Percentiles rank a stretch among this genome's conserved stretches.
These are phyloP conservation scores for Globisporangium radiosum DNA, from an alignment of 352 stramenopile genomes.

Conservation along the genomic window DNA sequence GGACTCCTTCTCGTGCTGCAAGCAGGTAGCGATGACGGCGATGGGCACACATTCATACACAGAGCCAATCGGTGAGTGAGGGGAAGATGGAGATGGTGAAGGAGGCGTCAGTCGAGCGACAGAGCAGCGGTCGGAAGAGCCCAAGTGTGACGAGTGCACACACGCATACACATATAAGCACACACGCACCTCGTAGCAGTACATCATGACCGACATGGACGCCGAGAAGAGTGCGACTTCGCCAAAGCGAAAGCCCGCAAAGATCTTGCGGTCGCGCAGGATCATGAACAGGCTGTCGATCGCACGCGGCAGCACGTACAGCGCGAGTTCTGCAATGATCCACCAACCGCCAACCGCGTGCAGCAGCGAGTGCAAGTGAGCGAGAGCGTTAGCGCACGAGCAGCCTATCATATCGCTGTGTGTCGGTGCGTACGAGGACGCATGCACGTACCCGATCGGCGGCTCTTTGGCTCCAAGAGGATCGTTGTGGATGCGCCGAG, in stretches of 20 bases:
- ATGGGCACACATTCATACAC: background rate
- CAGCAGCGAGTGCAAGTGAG: background rate
- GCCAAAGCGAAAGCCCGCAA: conserved; percentile 56
- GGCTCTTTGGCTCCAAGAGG: conserved; percentile 71
- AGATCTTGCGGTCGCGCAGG: conserved; percentile 59
- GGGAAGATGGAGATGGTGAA: background rate
- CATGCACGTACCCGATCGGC: conserved; percentile 50
- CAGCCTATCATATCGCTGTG: background rate
- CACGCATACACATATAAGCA: background rate
- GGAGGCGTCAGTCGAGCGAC: no score
- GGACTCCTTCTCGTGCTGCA: conserved; percentile 55
- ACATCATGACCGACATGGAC: conserved; percentile 82
- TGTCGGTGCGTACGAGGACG: background rate
- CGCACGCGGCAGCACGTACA: conserved; percentile 73
- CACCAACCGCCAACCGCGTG: background rate
- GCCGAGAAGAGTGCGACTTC: conserved; percentile 70
- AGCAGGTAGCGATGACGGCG: background rate
- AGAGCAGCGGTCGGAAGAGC: background rate
- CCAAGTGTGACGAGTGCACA: background rate
- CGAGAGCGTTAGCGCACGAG: background rate
- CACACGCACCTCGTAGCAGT: conserved; percentile 65
- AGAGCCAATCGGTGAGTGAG: conserved; percentile 1
- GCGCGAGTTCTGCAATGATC: conserved; percentile 42
- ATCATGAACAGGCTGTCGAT: conserved; percentile 76
- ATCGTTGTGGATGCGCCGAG: conserved; percentile 61